phyloP scores from a whole-genome alignment of 257 asterid species.

The Solanum sejunctum region DNA sequence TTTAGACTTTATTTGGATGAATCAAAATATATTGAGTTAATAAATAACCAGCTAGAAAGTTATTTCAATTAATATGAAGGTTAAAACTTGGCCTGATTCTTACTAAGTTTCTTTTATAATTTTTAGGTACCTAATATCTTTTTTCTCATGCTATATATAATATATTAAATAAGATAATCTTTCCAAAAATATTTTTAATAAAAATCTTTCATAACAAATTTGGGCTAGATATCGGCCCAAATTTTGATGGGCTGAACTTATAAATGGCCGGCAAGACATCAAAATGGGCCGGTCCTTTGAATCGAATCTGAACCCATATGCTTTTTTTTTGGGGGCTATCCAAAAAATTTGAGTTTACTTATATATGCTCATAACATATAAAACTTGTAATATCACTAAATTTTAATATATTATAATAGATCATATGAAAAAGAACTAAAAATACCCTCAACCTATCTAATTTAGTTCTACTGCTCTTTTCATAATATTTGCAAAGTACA shows the following conservation, averaged over 20 bases:
- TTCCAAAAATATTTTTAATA: no score
- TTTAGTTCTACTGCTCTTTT: background rate
- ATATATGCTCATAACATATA: background rate
- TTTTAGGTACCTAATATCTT: background rate
- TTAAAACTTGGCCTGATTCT: background rate
- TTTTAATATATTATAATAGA: background rate
- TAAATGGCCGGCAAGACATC: background rate
- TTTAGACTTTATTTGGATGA: background rate
- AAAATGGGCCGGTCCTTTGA: background rate
- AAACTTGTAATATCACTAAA: background rate
- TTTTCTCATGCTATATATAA: no score
- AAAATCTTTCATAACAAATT: background rate
- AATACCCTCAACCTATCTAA: background rate
- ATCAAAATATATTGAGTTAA: background rate
- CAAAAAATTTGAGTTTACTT: background rate
- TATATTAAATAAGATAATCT: no score
- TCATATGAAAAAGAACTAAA: background rate
- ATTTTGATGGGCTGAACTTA: background rate
- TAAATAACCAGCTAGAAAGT: background rate
- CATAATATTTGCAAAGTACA: background rate
- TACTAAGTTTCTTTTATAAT: background rate
- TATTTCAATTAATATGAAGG: background rate
- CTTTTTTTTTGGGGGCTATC: no score
- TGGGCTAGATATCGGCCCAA: background rate
- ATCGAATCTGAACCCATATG: background rate